A percentile compares a stretch with the other conserved stretches of the same genome.
Conservation (phyloP, 768 basidiomycete species). For the Suillus subalutaceus region DNA sequence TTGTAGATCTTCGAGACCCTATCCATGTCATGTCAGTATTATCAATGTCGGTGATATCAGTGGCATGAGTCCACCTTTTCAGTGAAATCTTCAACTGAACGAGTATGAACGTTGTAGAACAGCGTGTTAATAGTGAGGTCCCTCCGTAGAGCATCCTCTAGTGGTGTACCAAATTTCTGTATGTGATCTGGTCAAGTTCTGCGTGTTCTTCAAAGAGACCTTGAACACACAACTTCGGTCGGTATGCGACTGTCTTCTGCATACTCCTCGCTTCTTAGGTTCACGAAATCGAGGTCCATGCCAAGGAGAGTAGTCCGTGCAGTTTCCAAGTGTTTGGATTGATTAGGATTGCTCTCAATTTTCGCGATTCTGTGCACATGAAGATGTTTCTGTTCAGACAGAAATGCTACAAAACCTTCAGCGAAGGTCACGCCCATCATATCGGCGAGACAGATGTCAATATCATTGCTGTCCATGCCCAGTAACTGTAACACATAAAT, state of each 20-base stretch:
- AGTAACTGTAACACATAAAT: slow-evolving; percentile 59
- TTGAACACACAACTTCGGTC: slow-evolving; percentile 68
- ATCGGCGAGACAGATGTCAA: slow-evolving; percentile 87
- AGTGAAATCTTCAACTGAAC: slow-evolving; percentile 85
- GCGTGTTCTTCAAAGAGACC: background rate
- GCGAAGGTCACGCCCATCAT: slow-evolving; percentile 94
- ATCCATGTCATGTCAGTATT: slow-evolving; percentile 13
- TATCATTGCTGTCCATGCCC: slow-evolving; percentile 81
- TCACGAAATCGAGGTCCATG: slow-evolving; percentile 90
- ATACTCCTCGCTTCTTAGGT: slow-evolving; percentile 91
- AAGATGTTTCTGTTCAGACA: slow-evolving; percentile 31
- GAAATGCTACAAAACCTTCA: slow-evolving; percentile 67
- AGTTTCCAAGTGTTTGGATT: slow-evolving; percentile 97
- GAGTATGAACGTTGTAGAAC: slow-evolving; percentile 93
- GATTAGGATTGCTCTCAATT: slow-evolving; percentile 93
- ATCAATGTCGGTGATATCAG: slow-evolving; percentile 10
- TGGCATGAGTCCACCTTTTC: slow-evolving; percentile 52
- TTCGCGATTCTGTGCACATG: slow-evolving; percentile 64
- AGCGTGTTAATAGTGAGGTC: slow-evolving; percentile 96
- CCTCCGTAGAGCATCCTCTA: slow-evolving; percentile 87
- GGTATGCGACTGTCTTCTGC: slow-evolving; percentile 88
- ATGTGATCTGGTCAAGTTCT: slow-evolving; percentile 11
- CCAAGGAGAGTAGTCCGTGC: slow-evolving; percentile 82
- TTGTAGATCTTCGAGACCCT: slow-evolving; percentile 87
- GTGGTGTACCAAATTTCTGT: slow-evolving; percentile 89